Evolutionary conservation across 2,329 filamentous ascomycete species (phyloP), one percentile per base, ranked within the genome.

Genomic region (Pseudophaeomoniella oleicola): DNA sequence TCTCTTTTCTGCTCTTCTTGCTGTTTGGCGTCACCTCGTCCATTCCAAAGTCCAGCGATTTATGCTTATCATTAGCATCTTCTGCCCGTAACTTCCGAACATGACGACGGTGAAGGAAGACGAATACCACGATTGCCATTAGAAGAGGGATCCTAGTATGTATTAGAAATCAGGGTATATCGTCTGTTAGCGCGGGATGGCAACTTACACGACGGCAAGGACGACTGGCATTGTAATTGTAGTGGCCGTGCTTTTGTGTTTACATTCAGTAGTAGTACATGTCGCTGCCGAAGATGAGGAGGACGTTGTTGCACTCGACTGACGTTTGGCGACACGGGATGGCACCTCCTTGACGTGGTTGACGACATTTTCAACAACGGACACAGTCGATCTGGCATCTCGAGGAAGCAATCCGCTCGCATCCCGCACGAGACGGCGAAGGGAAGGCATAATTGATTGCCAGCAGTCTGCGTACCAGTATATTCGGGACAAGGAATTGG

Each of bases 1-100:
- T 27, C n/a, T 41, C 42, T 14, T 38, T 40, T 33, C 55, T 50
- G 36, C 50, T 48, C 40, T 53, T 52, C 44, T 64, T 64, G 45
- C 64, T 69, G 30, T 50, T 53, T 16, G 52, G 52, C 40, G 64
- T 64, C 4, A 64, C 56, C 19, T 63, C 57, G 39, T 80, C 84
- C 52, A 94, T 60, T 22, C 90, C 90, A 53, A 94, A 98, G 56
- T 98, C 90, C 52, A 96, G 70, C 1, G 85, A 90, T 52, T 81
- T 87, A 58, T 92, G 84, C 46, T 84, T 83, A 57, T 94, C 87
- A 43, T 81, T 75, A 13, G 71, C 69, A 60, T 98, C 90, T 60
- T 98, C 90, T 40, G 68, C 62, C 38, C 67, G 66, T 44, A 85
- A 67, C 50, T 75, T 85, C 54, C 71, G 75, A 29, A 82, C 60